Base-by-base conservation (phyloP, 2,329 filamentous ascomycete genomes). In the Chaetomiaceae sp. region DNA sequence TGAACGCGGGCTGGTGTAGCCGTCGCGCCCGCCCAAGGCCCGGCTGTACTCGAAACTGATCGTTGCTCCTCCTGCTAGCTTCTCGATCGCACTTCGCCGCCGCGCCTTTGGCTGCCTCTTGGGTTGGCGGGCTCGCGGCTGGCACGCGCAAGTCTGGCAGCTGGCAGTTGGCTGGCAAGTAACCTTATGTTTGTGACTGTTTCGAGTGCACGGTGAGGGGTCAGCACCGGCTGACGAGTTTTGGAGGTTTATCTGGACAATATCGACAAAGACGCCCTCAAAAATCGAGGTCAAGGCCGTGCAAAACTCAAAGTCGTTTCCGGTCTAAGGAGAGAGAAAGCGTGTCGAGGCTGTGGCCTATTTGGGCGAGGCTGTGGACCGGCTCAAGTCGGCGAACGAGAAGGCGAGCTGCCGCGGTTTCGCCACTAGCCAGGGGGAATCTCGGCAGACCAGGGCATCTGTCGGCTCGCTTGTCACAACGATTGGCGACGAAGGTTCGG, bases 311-410 rank as follows among this genome's bases (percentile, higher is more conserved):
- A 34, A 27, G 32, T 24, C 24, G 39, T 19, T 49, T 35, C 17
- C 11, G 19, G 38, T 15, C 30, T 27, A 41, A 44, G 30, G 12
- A 45, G 24, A 37, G 15, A 34, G 14, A 36, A 26, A 9, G 3
- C 36, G 45, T 22, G 4, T 41, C 49, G 30, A 51, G 49, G 45
- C 49, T 50, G 49, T 44, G 47, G 49, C 47, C 44, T 48, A 45
- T 40, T 45, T n/a, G n/a, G n/a, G n/a, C 49, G 52, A 53, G 51
- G 53, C 56, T 52, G 52, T 50, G 49, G 40, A 44, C 41, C 50
- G 47, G 52, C 50, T 56, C 49, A 44, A 45, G 33, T 51, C 52
- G 52, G 54, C 49, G 50, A 55, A 53, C 47, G 17, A 37, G 24
- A 17, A 42, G 42, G 20, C 19, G n/a, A 37, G 37, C 38, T 49